Evolutionary conservation across 345 rosid species (phyloP).

Genomic region (Noccaea bulbosa): DNA sequence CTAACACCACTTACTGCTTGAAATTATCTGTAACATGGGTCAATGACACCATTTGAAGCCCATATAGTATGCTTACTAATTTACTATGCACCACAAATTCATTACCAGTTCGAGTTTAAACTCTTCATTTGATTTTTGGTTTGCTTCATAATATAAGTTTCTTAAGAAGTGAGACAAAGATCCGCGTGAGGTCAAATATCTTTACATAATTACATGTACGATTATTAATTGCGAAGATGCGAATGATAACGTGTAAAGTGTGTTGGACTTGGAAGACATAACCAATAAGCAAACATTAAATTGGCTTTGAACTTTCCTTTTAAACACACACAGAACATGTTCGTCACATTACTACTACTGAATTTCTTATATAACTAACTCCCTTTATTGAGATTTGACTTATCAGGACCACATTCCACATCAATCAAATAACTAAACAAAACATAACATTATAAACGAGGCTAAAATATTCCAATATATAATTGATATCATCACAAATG

Average conservation of each 20-base stretch:
- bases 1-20: not conserved
- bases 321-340: conserved; percentile 34
- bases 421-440: not conserved
- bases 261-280: conserved; percentile 21
- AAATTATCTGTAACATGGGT: not conserved
- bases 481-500: not conserved
- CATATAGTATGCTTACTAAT: not conserved
- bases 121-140: no score
- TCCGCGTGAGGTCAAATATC: conserved; percentile 6
- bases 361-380: conserved; percentile 1
- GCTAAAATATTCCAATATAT: not conserved
- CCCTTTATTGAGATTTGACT: conserved; percentile 8
- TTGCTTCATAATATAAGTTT: no score
- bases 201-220: conserved; percentile 8
- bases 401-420: conserved; percentile 28
- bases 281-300: conserved; percentile 24
- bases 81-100: not conserved
- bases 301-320: conserved; percentile 40
- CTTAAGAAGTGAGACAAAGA: not conserved
- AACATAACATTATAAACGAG: not conserved
- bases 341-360: conserved; percentile 32
- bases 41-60: not conserved
- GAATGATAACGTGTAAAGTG: conserved; percentile 26
- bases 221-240: not conserved
- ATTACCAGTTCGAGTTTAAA: not conserved